phyloP scores from a whole-genome alignment of 345 rosid genomes.

The Cardamine occulta region DNA sequence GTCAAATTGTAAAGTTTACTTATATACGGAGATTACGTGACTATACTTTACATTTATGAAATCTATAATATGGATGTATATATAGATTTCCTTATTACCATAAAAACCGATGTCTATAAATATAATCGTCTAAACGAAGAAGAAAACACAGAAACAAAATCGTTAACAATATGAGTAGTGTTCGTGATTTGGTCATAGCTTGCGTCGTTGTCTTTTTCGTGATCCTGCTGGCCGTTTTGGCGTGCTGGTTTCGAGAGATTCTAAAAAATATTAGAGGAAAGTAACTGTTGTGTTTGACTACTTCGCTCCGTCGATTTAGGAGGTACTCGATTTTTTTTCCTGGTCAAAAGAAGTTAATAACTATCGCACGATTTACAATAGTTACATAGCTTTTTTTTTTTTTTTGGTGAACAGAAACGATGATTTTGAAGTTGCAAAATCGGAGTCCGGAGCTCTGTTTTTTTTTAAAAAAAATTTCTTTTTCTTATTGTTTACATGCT shows the following conservation, averaged over 20 bases:
- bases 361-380: background rate
- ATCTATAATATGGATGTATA: background rate
- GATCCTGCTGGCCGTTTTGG: background rate
- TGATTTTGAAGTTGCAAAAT: background rate
- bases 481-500: background rate
- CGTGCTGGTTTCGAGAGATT: background rate
- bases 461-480: background rate
- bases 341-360: background rate
- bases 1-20: no score
- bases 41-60: background rate
- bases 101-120: background rate
- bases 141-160: background rate
- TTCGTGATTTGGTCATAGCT: background rate
- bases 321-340: background rate
- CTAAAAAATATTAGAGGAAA: background rate
- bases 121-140: background rate
- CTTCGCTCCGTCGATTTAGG: background rate
- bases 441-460: background rate
- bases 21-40: background rate
- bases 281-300: background rate
- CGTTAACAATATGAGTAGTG: constrained; percentile 10
- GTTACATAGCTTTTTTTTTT: no score
- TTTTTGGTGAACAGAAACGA: background rate
- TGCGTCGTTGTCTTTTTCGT: background rate
- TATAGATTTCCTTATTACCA: background rate